These are phyloP conservation scores for Pelargonium exstipulatum DNA, from an alignment of 441 rosid species.

Conservation along the genomic window DNA sequence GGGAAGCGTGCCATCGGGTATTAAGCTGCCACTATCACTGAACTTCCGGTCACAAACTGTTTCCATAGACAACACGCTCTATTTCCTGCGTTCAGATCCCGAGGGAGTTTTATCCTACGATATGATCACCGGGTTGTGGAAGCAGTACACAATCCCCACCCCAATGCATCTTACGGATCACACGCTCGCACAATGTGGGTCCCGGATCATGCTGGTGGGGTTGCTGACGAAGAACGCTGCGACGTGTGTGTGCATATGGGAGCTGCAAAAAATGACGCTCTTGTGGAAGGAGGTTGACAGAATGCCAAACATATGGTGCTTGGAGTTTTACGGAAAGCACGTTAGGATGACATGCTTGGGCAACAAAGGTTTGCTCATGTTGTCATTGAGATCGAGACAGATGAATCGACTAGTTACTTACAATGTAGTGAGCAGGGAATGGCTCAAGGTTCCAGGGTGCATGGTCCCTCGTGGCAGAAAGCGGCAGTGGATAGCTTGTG, in stretches of 20 bases:
- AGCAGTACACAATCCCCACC: conserved; percentile 62
- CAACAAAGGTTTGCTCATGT: conserved; percentile 86
- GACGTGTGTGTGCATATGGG: conserved; percentile 94
- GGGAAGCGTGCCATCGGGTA: conserved; percentile 61
- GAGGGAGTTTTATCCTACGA: conserved; percentile 77
- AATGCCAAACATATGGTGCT: conserved; percentile 99
- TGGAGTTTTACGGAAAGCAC: conserved; percentile 98
- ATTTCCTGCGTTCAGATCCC: conserved; percentile 87
- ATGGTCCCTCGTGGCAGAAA: conserved; percentile 63
- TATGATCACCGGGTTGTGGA: conserved; percentile 65
- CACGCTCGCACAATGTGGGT: conserved; percentile 74
- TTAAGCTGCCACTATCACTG: conserved; percentile 65
- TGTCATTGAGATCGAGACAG: conserved; percentile 80
- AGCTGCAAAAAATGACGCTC: conserved; percentile 95
- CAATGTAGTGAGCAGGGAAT: conserved; percentile 60
- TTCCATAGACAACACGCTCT: conserved; percentile 49
- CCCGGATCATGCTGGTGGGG: conserved; percentile 84
- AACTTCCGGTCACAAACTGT: conserved; percentile 84
- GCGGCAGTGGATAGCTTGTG: conserved; percentile 88
- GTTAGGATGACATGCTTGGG: conserved; percentile 94
- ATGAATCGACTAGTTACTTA: conserved; percentile 82
- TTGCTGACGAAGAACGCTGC: conserved; percentile 85
- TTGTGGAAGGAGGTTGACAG: conserved; percentile 99
- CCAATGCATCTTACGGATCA: conserved; percentile 72
- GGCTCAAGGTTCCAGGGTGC: conserved; percentile 83